These are phyloP conservation scores for Cladosporium sp. DNA, from an alignment of 2,329 filamentous ascomycete species.

Conservation along the genomic window DNA sequence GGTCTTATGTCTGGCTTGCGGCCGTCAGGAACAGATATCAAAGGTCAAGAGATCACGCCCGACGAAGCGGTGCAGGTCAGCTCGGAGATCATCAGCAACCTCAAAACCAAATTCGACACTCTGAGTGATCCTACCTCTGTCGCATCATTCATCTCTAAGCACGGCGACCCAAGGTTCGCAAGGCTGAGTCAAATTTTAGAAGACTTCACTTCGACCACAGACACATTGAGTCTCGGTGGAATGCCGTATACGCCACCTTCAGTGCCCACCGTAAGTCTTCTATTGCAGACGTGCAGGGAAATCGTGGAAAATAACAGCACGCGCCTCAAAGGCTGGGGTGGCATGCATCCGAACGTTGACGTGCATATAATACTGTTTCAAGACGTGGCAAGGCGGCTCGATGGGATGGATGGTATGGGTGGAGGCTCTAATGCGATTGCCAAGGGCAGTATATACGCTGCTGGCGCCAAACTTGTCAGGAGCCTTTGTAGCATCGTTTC, in stretches of 20 bases:
- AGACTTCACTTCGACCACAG: slow-evolving; percentile 13
- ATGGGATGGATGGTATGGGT: slow-evolving; percentile 1
- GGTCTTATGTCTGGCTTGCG: slow-evolving; percentile 14
- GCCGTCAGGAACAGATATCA: neutral
- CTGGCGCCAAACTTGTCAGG: slow-evolving; percentile 15
- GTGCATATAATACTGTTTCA: slow-evolving; percentile 15
- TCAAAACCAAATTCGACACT: neutral
- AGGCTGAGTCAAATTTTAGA: slow-evolving; percentile 11
- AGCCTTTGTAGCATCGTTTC: slow-evolving; percentile 14
- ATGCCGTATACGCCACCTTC: slow-evolving; percentile 9
- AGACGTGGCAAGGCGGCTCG: slow-evolving; percentile 15
- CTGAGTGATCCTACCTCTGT: slow-evolving; percentile 5
- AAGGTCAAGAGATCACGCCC: neutral
- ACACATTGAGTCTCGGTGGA: slow-evolving; percentile 5
- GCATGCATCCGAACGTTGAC: slow-evolving; percentile 15
- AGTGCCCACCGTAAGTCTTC: neutral
- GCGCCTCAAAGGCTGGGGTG: slow-evolving; percentile 19
- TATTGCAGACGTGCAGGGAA: slow-evolving; percentile 13
- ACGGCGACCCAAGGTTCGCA: slow-evolving; percentile 13
- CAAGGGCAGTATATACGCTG: slow-evolving; percentile 15
- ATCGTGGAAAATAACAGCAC: slow-evolving; percentile 19
- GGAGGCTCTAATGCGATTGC: slow-evolving; percentile 7
- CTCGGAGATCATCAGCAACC: slow-evolving; percentile 10
- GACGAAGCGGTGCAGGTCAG: slow-evolving; percentile 15
- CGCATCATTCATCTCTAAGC: slow-evolving; percentile 12